These are phyloP conservation scores for Ogataea pini DNA, from an alignment of 805 yeast genomes.

Conservation along the genomic window DNA sequence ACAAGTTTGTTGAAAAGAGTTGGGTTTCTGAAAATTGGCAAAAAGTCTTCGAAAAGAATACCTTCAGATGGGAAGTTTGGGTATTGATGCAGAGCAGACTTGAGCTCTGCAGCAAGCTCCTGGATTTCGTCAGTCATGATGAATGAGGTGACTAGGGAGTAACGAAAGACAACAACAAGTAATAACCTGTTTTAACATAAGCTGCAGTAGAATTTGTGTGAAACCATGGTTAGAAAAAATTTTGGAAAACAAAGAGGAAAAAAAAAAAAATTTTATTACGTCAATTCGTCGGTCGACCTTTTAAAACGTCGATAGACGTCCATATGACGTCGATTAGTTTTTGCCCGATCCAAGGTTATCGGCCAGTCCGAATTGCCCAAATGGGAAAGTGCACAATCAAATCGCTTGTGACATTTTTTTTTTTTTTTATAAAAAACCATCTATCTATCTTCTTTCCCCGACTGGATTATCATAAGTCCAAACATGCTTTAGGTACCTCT, in stretches of 20 bases:
- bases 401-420: not conserved
- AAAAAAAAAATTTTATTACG: conserved; percentile 1
- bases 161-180: too few relatives aligned
- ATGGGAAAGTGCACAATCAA: not conserved
- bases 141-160: too few relatives aligned
- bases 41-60: conserved; percentile 89
- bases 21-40: conserved; percentile 90
- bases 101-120: conserved; percentile 46
- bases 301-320: conserved; percentile 7
- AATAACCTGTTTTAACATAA: too few relatives aligned
- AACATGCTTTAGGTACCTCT: too few relatives aligned
- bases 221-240: not conserved
- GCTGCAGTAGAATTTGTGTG: too few relatives aligned
- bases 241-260: not conserved
- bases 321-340: not conserved
- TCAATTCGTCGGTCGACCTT: too few relatives aligned
- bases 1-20: conserved; percentile 76
- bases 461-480: not conserved
- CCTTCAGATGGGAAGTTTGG: conserved; percentile 96
- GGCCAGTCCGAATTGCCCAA: conserved; percentile 8
- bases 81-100: conserved; percentile 66
- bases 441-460: not conserved
- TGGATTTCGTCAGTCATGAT: conserved; percentile 25
- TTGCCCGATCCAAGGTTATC: not conserved
- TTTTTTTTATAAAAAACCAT: not conserved